Percentiles rank a stretch among this genome's conserved stretches.
Evolutionary conservation across 1,139 yeast genomes (phyloP).

Genomic region (Sugiyamaella sp.): DNA sequence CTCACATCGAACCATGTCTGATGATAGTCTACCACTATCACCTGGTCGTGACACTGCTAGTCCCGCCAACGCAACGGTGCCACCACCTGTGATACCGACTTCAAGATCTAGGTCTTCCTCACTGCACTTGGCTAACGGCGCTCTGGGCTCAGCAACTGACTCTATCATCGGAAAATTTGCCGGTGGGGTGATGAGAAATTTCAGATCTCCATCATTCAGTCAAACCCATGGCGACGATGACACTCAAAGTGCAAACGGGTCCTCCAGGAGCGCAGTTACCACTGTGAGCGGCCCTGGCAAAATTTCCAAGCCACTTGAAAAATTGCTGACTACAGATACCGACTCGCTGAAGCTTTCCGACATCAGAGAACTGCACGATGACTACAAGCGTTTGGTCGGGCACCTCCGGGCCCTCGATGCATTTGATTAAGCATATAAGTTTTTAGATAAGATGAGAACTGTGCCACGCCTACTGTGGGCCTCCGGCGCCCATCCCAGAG

Average conservation of each 20-base stretch:
- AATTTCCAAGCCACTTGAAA: conserved; percentile 32
- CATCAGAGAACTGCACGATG: conserved; percentile 41
- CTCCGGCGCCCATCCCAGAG: no score
- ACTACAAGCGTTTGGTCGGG: conserved; percentile 43
- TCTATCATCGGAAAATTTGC: conserved; percentile 29
- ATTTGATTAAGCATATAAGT: conserved; percentile 32
- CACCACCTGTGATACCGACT: conserved; percentile 7
- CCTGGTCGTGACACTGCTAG: conserved; percentile 18
- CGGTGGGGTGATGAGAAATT: conserved; percentile 29
- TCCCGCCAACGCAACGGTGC: neutral
- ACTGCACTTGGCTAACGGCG: conserved; percentile 16
- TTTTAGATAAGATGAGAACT: conserved; percentile 4
- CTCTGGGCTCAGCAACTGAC: conserved; percentile 10
- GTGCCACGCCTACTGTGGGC: no score
- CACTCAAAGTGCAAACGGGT: neutral
- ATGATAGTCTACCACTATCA: conserved; percentile 13
- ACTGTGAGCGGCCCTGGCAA: conserved; percentile 14
- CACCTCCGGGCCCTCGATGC: conserved; percentile 36
- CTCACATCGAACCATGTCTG: conserved; percentile 8
- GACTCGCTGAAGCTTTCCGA: conserved; percentile 42
- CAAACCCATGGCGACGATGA: conserved; percentile 15
- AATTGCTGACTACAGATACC: conserved; percentile 35
- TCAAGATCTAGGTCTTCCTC: conserved; percentile 21
- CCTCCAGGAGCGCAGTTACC: conserved; percentile 18
- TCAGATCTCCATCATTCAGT: conserved; percentile 28